phyloP scores from a whole-genome alignment of 2,329 filamentous ascomycete species.

The Chlorencoelia australis region DNA sequence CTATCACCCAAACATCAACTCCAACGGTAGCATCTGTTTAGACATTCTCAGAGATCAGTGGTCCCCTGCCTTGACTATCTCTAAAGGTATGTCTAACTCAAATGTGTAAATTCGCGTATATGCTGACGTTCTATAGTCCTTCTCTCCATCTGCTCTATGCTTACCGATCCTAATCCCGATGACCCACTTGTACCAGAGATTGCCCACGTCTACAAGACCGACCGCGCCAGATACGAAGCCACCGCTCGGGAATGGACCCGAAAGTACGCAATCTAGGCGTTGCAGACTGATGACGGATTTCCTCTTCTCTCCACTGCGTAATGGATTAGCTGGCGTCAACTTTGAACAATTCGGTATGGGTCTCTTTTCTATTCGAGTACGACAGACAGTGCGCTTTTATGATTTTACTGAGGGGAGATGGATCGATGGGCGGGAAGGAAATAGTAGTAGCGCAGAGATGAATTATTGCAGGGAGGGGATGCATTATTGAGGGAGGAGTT shows the following conservation, averaged over 20 bases:
- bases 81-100: slow-evolving; percentile 61
- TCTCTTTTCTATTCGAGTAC: slow-evolving; percentile 9
- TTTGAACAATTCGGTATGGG: slow-evolving; percentile 15
- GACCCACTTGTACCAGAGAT: slow-evolving; percentile 98
- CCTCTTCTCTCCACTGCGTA: slow-evolving; percentile 18
- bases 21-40: slow-evolving; percentile 94
- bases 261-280: slow-evolving; percentile 84
- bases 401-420: too few species aligned
- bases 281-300: slow-evolving; percentile 8
- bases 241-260: slow-evolving; percentile 97
- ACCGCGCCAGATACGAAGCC: slow-evolving; percentile 89
- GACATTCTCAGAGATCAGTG: slow-evolving; percentile 98
- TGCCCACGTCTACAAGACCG: slow-evolving; percentile 99
- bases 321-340: slow-evolving; percentile 22
- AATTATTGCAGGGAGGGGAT: too few species aligned
- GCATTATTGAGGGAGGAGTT: too few species aligned
- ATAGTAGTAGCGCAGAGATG: too few species aligned
- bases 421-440: too few species aligned
- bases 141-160: slow-evolving; percentile 98
- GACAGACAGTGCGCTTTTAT: slow-evolving; percentile 5
- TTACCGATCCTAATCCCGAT: slow-evolving; percentile 98
- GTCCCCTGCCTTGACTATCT: slow-evolving; percentile 97
- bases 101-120: too few species aligned
- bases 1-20: slow-evolving; percentile 99
- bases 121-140: slow-evolving; percentile 51